phyloP scores from a whole-genome alignment of 371 early-diverging fungal genomes.

The Conidiobolus incongruus region DNA sequence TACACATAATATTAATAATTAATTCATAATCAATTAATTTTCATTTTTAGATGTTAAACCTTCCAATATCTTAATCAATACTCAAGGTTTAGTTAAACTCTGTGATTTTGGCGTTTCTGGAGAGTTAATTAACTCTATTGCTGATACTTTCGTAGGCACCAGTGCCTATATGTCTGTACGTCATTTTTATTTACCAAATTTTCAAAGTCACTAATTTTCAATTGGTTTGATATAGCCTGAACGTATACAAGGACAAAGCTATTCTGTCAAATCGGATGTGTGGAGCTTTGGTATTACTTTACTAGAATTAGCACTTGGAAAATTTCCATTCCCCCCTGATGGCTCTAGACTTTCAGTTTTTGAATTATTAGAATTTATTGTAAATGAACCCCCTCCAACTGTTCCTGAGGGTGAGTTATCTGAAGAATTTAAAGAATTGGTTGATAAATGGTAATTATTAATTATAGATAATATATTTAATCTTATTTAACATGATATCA shows the following conservation, averaged over 20 bases:
- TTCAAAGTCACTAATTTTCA: not conserved
- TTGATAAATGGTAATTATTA: constrained; percentile 35
- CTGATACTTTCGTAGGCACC: constrained; percentile 79
- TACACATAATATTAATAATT: constrained; percentile 12
- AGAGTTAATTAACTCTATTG: constrained; percentile 55
- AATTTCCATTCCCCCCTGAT: constrained; percentile 73
- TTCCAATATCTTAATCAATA: constrained; percentile 55
- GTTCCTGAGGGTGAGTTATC: constrained; percentile 50
- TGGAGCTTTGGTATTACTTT: constrained; percentile 89
- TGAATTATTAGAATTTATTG: constrained; percentile 82
- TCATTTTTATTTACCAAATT: constrained; percentile 2
- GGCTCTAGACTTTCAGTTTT: constrained; percentile 56
- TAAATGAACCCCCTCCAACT: constrained; percentile 71
- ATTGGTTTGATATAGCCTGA: constrained; percentile 54
- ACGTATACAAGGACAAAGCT: constrained; percentile 75
- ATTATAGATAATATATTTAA: not conserved
- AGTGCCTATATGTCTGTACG: constrained; percentile 79
- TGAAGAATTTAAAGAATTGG: constrained; percentile 48
- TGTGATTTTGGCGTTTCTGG: constrained; percentile 83
- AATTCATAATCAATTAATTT: not conserved
- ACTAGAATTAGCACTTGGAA: constrained; percentile 75
- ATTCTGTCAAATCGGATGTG: constrained; percentile 82
- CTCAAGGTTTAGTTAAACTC: constrained; percentile 62
- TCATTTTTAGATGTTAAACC: constrained; percentile 44
- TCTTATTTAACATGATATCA: not conserved